Conservation (phyloP, 257 asterid species). For the Nicotiana tomentosiformis region DNA sequence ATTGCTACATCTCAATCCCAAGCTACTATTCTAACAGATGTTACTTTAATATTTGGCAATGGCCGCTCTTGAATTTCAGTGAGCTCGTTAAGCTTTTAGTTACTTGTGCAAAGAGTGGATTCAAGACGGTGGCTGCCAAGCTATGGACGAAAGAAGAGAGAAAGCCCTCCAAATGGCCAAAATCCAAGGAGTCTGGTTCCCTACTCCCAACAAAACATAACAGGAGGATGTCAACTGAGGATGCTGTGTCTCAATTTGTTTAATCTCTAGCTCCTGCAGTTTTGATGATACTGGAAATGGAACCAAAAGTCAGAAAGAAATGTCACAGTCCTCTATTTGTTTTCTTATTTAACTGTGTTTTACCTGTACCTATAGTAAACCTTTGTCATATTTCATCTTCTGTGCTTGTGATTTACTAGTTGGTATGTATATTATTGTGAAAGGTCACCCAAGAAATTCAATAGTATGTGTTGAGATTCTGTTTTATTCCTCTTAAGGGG, state of each 20-base stretch:
- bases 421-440: background rate
- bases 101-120: slow-evolving; percentile 58
- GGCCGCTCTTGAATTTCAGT: slow-evolving; percentile 33
- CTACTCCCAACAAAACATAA: slow-evolving; percentile 70
- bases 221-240: slow-evolving; percentile 48
- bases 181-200: slow-evolving; percentile 61
- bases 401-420: background rate
- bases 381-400: background rate
- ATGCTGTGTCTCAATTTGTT: slow-evolving; percentile 38
- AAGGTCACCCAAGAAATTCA: background rate
- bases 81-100: slow-evolving; percentile 57
- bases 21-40: background rate
- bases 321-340: background rate
- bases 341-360: background rate
- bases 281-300: background rate
- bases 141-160: slow-evolving; percentile 68
- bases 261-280: slow-evolving; percentile 12
- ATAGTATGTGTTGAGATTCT: background rate
- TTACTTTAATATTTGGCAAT: background rate
- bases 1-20: background rate
- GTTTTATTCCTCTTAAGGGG: no score
- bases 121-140: slow-evolving; percentile 52
- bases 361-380: background rate
- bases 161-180: slow-evolving; percentile 54
- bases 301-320: background rate